Conservation (phyloP, 768 basidiomycete species). For the Jaapia argillacea region DNA sequence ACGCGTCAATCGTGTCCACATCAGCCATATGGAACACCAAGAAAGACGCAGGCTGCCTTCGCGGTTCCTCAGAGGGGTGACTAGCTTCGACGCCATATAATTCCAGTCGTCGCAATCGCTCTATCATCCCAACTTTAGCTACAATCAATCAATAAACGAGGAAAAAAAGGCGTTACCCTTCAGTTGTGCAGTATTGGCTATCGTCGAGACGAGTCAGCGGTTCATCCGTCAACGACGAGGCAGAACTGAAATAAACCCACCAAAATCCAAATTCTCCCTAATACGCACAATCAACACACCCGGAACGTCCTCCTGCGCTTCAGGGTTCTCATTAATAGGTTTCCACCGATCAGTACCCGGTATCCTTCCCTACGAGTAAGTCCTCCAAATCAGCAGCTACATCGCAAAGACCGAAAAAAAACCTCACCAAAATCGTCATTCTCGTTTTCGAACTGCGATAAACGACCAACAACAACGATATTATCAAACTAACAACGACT, state of each 20-base stretch:
- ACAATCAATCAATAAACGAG: not conserved
- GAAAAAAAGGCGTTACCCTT: slow-evolving; percentile 45
- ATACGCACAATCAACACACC: slow-evolving; percentile 86
- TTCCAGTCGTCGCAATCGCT: slow-evolving; percentile 76
- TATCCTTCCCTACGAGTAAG: slow-evolving; percentile 55
- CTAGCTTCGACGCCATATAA: slow-evolving; percentile 70
- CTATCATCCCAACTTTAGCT: slow-evolving; percentile 25
- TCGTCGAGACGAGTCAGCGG: not conserved
- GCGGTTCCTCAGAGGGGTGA: slow-evolving; percentile 86
- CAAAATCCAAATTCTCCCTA: slow-evolving; percentile 86
- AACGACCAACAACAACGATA: slow-evolving; percentile 84
- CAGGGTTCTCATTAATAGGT: slow-evolving; percentile 79
- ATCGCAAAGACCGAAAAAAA: not conserved
- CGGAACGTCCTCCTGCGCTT: slow-evolving; percentile 68
- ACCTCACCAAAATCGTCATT: slow-evolving; percentile 79
- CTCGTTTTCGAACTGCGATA: slow-evolving; percentile 81
- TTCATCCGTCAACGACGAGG: not conserved
- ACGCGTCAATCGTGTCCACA: slow-evolving; percentile 85
- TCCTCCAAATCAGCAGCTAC: not conserved
- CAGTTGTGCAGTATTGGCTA: slow-evolving; percentile 90
- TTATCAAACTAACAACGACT: slow-evolving; percentile 78
- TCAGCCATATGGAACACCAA: slow-evolving; percentile 93
- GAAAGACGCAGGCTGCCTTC: slow-evolving; percentile 60
- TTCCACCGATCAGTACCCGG: slow-evolving; percentile 88
- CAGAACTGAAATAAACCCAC: slow-evolving; percentile 37